Percentiles rank a stretch among this genome's conserved stretches.
These are phyloP conservation scores for Geosmithia morbida DNA, from an alignment of 2,329 filamentous ascomycete genomes.

Conservation along the genomic window DNA sequence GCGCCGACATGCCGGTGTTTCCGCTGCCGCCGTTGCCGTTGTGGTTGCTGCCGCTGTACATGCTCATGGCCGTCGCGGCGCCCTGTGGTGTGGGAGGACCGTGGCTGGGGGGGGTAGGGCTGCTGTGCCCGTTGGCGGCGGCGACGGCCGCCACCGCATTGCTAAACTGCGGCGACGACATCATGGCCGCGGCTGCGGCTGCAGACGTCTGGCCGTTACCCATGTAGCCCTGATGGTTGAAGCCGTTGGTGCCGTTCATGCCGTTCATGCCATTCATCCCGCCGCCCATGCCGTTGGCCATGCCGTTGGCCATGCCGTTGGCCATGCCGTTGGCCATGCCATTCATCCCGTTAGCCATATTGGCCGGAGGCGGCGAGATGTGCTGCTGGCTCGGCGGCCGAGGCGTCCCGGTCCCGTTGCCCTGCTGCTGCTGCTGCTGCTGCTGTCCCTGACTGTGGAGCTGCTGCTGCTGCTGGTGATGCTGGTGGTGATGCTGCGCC, in stretches of 20 bases:
- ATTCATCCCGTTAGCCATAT: constrained; percentile 17
- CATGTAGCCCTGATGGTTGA: constrained; percentile 38
- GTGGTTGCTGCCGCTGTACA: constrained; percentile 9
- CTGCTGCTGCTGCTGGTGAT: constrained; percentile 18
- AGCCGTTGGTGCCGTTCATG: constrained; percentile 21
- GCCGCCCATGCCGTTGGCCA: neutral
- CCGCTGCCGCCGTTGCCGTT: constrained; percentile 6
- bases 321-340: neutral
- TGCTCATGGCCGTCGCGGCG: neutral
- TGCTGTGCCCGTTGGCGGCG: constrained; percentile 22
- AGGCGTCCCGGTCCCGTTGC: constrained; percentile 14
- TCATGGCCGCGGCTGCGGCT: constrained; percentile 15
- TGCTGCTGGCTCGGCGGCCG: constrained; percentile 25
- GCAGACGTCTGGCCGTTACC: constrained; percentile 29
- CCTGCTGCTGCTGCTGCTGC: constrained; percentile 9
- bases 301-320: neutral
- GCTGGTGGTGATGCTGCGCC: constrained; percentile 11
- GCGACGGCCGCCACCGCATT: constrained; percentile 13
- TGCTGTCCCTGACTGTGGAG: constrained; percentile 18
- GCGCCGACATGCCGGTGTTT: constrained; percentile 30
- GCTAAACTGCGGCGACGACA: constrained; percentile 29
- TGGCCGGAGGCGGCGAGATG: constrained; percentile 21
- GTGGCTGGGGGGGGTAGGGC: constrained; percentile 31
- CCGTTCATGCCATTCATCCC: constrained; percentile 8
- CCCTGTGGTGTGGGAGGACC: constrained; percentile 17